phyloP scores from a whole-genome alignment of 2,329 filamentous ascomycete genomes.

The Sphaerulina musiva region DNA sequence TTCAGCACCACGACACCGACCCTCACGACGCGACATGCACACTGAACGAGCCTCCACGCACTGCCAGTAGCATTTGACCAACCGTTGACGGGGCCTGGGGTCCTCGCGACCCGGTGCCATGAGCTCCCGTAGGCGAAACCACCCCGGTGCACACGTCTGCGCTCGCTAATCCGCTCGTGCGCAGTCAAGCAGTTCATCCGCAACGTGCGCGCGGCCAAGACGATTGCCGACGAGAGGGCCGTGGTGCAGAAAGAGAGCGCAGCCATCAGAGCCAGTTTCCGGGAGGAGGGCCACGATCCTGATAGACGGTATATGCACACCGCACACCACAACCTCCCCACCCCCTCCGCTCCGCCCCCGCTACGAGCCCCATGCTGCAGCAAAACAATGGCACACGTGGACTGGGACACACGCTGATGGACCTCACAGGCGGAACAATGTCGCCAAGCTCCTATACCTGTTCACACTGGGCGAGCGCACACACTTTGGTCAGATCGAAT shows the following conservation, averaged over 20 bases:
- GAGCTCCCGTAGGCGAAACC: slow-evolving; percentile 9
- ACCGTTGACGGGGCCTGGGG: neutral
- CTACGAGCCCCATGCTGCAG: slow-evolving; percentile 13
- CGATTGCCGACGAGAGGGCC: slow-evolving; percentile 94
- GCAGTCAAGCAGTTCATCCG: slow-evolving; percentile 99
- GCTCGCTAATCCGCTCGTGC: neutral
- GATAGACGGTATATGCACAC: slow-evolving; percentile 65
- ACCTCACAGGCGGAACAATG: slow-evolving; percentile 79
- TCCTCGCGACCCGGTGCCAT: slow-evolving; percentile 7
- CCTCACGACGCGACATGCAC: neutral
- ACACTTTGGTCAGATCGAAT: slow-evolving; percentile 99
- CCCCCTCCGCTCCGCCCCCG: no score
- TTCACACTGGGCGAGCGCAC: slow-evolving; percentile 96
- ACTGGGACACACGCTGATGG: slow-evolving; percentile 5
- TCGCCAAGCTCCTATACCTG: slow-evolving; percentile 94
- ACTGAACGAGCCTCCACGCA: neutral
- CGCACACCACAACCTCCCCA: no score
- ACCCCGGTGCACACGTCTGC: neutral
- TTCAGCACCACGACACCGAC: neutral
- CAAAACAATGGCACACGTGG: neutral
- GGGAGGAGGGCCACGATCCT: slow-evolving; percentile 91
- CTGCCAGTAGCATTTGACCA: neutral
- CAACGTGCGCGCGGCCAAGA: slow-evolving; percentile 96
- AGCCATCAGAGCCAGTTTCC: slow-evolving; percentile 92
- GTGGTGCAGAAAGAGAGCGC: slow-evolving; percentile 99